A percentile compares a stretch with the other conserved stretches of the same genome.
These are phyloP conservation scores for Sphaerulina populicola DNA, from an alignment of 2,329 filamentous ascomycete genomes.

Conservation along the genomic window DNA sequence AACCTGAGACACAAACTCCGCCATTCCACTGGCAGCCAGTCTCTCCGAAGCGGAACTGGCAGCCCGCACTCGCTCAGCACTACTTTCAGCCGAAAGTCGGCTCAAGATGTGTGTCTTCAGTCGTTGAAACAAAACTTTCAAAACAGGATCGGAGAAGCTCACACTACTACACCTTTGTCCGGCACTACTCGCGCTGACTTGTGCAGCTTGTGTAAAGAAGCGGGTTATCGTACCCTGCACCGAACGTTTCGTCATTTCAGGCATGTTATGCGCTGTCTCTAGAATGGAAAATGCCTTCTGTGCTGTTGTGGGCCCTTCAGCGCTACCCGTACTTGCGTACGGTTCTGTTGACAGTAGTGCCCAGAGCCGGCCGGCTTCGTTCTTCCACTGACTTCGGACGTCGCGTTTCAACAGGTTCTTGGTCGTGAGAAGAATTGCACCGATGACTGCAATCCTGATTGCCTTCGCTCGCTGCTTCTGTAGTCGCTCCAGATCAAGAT, in stretches of 20 bases:
- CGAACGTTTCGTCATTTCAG: slow-evolving; percentile 39
- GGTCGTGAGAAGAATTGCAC: slow-evolving; percentile 66
- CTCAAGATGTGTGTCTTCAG: slow-evolving; percentile 58
- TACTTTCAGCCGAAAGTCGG: slow-evolving; percentile 56
- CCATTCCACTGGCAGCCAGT: slow-evolving; percentile 59
- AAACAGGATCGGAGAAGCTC: slow-evolving; percentile 51
- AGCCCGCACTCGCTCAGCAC: slow-evolving; percentile 61
- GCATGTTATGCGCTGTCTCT: slow-evolving; percentile 45
- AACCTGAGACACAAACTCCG: slow-evolving; percentile 64
- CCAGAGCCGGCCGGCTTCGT: slow-evolving; percentile 63
- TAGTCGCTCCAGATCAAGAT: slow-evolving; percentile 59
- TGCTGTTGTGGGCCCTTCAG: slow-evolving; percentile 25
- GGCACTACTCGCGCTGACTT: slow-evolving; percentile 25
- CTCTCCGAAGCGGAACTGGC: slow-evolving; percentile 62
- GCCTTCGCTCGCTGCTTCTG: slow-evolving; percentile 49
- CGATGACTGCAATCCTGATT: slow-evolving; percentile 61
- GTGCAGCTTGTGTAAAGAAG: slow-evolving; percentile 48
- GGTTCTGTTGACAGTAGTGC: slow-evolving; percentile 55
- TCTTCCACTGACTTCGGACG: slow-evolving; percentile 68
- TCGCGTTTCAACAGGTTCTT: slow-evolving; percentile 79
- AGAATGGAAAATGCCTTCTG: slow-evolving; percentile 42
- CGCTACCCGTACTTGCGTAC: slow-evolving; percentile 39
- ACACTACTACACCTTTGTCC: background rate
- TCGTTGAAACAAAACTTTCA: slow-evolving; percentile 60
- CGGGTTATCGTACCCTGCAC: slow-evolving; percentile 38